These are phyloP conservation scores for Agapanthus africanus DNA, from an alignment of 106 monocot species.

Conservation along the genomic window DNA sequence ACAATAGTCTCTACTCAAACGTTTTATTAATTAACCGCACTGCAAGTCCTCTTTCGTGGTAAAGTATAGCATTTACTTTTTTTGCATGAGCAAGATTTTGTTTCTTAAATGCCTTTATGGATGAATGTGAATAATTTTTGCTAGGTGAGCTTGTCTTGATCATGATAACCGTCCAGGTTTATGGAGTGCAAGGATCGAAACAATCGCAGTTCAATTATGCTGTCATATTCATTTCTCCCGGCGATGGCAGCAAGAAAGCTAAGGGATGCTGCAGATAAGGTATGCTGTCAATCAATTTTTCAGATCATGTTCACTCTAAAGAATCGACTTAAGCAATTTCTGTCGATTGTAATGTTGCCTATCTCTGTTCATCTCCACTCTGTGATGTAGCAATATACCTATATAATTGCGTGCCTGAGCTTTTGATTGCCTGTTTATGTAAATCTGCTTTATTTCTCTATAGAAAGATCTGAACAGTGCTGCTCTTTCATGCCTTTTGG, in stretches of 20 bases:
- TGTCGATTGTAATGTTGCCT: background rate
- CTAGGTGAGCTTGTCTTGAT: slow-evolving; percentile 51
- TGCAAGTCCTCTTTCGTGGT: slow-evolving; percentile 95
- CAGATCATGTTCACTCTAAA: background rate
- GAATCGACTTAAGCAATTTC: background rate
- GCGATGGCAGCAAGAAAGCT: slow-evolving; percentile 64
- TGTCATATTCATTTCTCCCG: slow-evolving; percentile 89
- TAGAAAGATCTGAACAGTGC: background rate
- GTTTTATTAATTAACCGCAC: slow-evolving; percentile 84
- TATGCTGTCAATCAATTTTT: slow-evolving; percentile 16
- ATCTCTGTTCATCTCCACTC: background rate
- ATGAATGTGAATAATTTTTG: slow-evolving; percentile 31
- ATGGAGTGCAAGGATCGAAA: slow-evolving; percentile 97
- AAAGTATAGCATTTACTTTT: slow-evolving; percentile 10
- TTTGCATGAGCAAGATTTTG: background rate
- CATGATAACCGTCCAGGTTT: slow-evolving; percentile 79
- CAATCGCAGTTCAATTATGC: slow-evolving; percentile 60
- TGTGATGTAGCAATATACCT: background rate
- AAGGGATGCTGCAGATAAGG: slow-evolving; percentile 67
- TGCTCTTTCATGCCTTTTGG: background rate
- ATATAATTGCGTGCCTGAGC: background rate
- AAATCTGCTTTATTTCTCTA: background rate
- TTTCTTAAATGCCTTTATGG: slow-evolving; percentile 4
- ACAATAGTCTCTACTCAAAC: slow-evolving; percentile 42
- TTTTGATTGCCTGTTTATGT: too few relatives aligned